Conservation (phyloP, 177 flowering plant genomes). For the Tripterygium wilfordii region DNA sequence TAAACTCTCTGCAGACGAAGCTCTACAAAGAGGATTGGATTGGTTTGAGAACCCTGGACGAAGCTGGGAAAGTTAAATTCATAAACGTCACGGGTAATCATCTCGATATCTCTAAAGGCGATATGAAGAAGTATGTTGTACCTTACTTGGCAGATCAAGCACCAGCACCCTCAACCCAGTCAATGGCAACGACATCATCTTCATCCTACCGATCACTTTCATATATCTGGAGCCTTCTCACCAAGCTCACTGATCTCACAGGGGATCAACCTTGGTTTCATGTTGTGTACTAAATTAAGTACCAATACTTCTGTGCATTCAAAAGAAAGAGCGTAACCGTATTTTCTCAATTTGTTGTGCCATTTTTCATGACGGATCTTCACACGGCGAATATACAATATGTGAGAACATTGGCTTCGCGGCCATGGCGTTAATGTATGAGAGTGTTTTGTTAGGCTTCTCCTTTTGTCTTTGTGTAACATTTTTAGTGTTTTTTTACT, state of each 20-base stretch:
- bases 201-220: constrained; percentile 13
- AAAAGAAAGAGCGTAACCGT: not conserved
- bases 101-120: constrained; percentile 29
- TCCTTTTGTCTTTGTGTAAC: too few species aligned
- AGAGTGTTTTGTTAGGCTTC: too few species aligned
- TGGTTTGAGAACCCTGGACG: constrained; percentile 46
- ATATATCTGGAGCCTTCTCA: constrained; percentile 8
- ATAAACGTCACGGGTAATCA: constrained; percentile 37
- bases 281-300: not conserved
- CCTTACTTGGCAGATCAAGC: constrained; percentile 38
- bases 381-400: too few species aligned
- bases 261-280: constrained; percentile 14
- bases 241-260: constrained; percentile 8
- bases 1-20: constrained; percentile 35
- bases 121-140: constrained; percentile 35
- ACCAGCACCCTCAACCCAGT: constrained; percentile 6
- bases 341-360: not conserved
- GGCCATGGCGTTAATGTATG: too few species aligned
- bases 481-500: too few species aligned
- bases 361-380: too few species aligned
- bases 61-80: constrained; percentile 51
- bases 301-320: not conserved
- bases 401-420: too few species aligned
- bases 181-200: not conserved
- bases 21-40: constrained; percentile 58